These are phyloP conservation scores for Stromatinia cepivora DNA, from an alignment of 2,329 filamentous ascomycete genomes.

Conservation along the genomic window DNA sequence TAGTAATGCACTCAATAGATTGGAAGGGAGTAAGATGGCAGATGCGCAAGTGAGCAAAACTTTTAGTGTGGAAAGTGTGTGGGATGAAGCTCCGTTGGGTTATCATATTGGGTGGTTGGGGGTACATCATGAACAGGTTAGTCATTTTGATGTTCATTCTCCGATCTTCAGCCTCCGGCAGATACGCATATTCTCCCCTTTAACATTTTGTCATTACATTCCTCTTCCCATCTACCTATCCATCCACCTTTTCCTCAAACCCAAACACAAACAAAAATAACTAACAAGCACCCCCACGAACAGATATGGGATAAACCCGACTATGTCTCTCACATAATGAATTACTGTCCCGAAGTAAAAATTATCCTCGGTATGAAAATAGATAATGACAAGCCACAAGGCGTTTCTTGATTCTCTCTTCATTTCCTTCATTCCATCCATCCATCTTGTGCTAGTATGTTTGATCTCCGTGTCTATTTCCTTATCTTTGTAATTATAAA, in stretches of 20 bases:
- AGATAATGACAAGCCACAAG: conserved; percentile 36
- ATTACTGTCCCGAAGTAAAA: conserved; percentile 57
- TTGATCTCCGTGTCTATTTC: not conserved
- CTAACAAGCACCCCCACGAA: conserved; percentile 36
- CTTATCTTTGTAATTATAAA: not conserved
- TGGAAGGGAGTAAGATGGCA: conserved; percentile 52
- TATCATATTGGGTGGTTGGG: conserved; percentile 52
- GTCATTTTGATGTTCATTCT: not conserved
- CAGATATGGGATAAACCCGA: conserved; percentile 49
- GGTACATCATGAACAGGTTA: conserved; percentile 37
- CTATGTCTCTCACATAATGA: conserved; percentile 50
- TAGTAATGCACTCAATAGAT: conserved; percentile 48
- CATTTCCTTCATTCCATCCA: not conserved
- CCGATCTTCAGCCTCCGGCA: not conserved
- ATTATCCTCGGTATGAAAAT: conserved; percentile 59
- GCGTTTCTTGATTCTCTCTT: not conserved
- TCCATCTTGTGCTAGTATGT: not conserved
- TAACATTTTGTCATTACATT: too few relatives aligned
- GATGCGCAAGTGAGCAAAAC: conserved; percentile 43
- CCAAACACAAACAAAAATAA: not conserved
- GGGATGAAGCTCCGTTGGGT: conserved; percentile 54
- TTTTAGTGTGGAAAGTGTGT: conserved; percentile 53
- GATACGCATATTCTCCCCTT: not conserved
- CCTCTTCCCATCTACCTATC: too few relatives aligned
- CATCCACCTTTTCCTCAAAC: too few relatives aligned